Conservation (phyloP, 2,329 filamentous ascomycete species). For the Clonostachys rhizophaga region DNA sequence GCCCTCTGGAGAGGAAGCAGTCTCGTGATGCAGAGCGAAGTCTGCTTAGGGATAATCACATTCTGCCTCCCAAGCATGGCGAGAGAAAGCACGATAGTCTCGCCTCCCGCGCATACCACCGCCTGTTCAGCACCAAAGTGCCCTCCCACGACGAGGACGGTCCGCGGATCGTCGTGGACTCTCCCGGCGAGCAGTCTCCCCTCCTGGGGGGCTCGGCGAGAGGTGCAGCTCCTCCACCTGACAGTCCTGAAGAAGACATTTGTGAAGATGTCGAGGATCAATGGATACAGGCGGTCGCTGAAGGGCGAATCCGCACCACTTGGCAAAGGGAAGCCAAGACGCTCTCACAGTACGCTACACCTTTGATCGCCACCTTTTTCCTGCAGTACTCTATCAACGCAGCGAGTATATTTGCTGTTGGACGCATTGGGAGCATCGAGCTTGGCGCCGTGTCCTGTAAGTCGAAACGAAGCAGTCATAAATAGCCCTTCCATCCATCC, state of each 20-base stretch:
- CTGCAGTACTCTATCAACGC: constrained; percentile 84
- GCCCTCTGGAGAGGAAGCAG: constrained; percentile 46
- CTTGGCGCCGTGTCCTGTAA: constrained; percentile 37
- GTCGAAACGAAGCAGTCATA: constrained; percentile 3
- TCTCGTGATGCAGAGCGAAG: constrained; percentile 54
- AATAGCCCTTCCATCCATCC: not conserved
- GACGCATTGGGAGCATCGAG: constrained; percentile 64
- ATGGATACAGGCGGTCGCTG: constrained; percentile 81
- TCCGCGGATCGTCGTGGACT: constrained; percentile 23
- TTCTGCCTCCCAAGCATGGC: constrained; percentile 57
- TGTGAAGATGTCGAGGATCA: constrained; percentile 62
- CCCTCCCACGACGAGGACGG: constrained; percentile 32
- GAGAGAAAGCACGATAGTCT: constrained; percentile 21
- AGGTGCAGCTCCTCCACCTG: not conserved
- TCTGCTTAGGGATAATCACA: constrained; percentile 60
- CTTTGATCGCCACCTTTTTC: constrained; percentile 67
- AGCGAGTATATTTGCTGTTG: constrained; percentile 73
- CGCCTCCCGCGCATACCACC: constrained; percentile 35
- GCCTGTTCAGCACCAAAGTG: constrained; percentile 53
- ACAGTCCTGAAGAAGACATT: not conserved
- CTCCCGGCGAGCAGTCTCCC: constrained; percentile 31
- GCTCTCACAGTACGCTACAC: constrained; percentile 65
- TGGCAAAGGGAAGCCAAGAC: constrained; percentile 90
- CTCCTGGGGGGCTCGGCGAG: not conserved
- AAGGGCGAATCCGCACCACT: constrained; percentile 79